Evolutionary conservation across 768 basidiomycete species (phyloP), one percentile per base, ranked within the genome.

Genomic region (Cyathus striatus): DNA sequence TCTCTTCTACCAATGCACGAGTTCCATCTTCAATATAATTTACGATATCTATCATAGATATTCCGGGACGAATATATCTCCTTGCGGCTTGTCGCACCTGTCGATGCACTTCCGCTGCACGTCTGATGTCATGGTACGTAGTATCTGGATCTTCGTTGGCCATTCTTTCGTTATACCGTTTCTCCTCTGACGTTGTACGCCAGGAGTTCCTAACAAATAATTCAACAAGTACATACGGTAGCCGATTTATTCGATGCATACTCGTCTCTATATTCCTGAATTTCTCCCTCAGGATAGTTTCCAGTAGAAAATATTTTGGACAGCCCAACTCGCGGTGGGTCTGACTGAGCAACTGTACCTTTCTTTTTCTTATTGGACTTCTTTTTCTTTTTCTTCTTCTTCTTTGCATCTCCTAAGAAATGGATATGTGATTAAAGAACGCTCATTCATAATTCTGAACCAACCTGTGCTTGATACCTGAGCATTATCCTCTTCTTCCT

Each of bases 301-400:
- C 88, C 90, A 58, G 77, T 76, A 7, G 85, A 77, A 69, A 87
- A 98, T 43, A 98, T 75, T 62, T 90, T 93, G 52, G 86, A 86
- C 48, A 99, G 62, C 6, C 89, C 91, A 17, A 95, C 70, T 21
- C 90, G 78, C 23, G 96, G 96, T 16, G 96, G 96, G 25, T 95
- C 92, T n/a, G 78, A 79, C 67, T 98, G 94, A 54, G 79, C 77
- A 6, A 59, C 47, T 65, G 79, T 86, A 65, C 86, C 91, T 72
- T 86, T 83, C 67, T 92, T 95, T 66, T 93, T 91, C 61, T 94
- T 97, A 7, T 60, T 47, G 65, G 79, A 86, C 66, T 88, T 93
- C 72, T 86, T 83, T 66, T 92, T 95, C 66, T 93, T 91, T 60
- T 94, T 97, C 72, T 95, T 95, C 65, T 91, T 93, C 61, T 82